Percentiles rank a stretch among this genome's conserved stretches.
These are phyloP conservation scores for Xylaria arbuscula DNA, from an alignment of 2,329 filamentous ascomycete species.

Conservation along the genomic window DNA sequence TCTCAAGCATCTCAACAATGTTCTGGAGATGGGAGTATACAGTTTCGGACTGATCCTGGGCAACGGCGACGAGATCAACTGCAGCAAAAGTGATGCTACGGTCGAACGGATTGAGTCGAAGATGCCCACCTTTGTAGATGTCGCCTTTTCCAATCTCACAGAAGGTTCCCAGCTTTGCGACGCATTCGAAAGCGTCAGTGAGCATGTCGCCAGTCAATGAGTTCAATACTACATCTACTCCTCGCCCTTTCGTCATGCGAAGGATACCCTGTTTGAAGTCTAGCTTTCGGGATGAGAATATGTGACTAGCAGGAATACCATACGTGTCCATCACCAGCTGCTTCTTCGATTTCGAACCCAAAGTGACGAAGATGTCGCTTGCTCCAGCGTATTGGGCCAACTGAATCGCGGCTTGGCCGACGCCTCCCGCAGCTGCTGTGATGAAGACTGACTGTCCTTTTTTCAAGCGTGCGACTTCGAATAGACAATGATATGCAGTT, in stretches of 20 bases:
- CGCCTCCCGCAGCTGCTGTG: conserved; percentile 41
- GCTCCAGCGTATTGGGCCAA: conserved; percentile 39
- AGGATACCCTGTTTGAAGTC: conserved; percentile 45
- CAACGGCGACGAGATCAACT: conserved; percentile 32
- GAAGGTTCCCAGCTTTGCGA: conserved; percentile 50
- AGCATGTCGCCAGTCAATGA: conserved; percentile 46
- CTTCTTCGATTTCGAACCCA: conserved; percentile 46
- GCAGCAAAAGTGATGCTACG: conserved; percentile 31
- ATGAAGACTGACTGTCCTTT: conserved; percentile 44
- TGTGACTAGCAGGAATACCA: conserved; percentile 47
- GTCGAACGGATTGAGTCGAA: conserved; percentile 54
- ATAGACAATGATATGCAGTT: conserved; percentile 48
- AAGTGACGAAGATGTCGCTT: conserved; percentile 48
- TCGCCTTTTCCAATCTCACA: conserved; percentile 51
- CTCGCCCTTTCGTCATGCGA: conserved; percentile 39
- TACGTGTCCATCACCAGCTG: conserved; percentile 45
- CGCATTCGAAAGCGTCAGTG: conserved; percentile 47
- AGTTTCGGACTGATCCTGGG: conserved; percentile 30
- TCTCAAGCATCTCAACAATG: conserved; percentile 22
- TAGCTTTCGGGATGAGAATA: conserved; percentile 45
- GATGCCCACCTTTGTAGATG: conserved; percentile 47
- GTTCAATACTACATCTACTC: conserved; percentile 40
- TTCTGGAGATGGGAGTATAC: conserved; percentile 16
- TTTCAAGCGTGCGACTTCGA: conserved; percentile 43
- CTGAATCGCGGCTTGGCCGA: conserved; percentile 42